Evolutionary conservation across 2,329 filamentous ascomycete species (phyloP).

Genomic region (Triangularia setosa): DNA sequence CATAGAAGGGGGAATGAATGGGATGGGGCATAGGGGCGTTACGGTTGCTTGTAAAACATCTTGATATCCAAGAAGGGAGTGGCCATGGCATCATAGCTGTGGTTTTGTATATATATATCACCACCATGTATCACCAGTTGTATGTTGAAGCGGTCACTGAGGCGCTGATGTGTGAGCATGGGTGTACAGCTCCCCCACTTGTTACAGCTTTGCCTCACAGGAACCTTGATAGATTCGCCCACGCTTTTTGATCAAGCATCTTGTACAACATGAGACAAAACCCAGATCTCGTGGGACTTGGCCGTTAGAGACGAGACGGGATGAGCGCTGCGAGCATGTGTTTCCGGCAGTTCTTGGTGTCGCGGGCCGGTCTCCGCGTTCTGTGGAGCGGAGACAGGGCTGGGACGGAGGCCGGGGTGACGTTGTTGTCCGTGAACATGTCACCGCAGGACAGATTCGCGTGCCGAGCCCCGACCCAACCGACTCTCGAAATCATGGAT

Average conservation of each 20-base stretch:
- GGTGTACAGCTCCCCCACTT: neutral
- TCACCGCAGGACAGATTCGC: neutral
- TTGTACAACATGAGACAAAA: neutral
- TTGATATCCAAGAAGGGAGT: neutral
- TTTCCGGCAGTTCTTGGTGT: neutral
- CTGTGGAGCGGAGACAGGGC: neutral
- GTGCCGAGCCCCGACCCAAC: neutral
- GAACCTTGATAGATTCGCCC: neutral
- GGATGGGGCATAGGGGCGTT: constrained; percentile 19
- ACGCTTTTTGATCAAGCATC: neutral
- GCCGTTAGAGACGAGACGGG: neutral
- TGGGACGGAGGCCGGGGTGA: neutral
- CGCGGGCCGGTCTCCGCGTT: neutral
- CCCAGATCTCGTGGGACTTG: neutral
- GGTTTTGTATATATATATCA: constrained; percentile 15
- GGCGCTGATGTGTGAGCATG: neutral
- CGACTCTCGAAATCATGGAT: neutral
- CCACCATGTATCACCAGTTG: constrained; percentile 5
- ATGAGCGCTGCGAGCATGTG: neutral
- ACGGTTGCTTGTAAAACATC: constrained; percentile 21
- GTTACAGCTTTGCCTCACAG: neutral
- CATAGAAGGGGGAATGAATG: constrained; percentile 38
- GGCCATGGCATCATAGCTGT: neutral
- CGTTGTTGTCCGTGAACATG: neutral
- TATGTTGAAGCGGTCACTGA: neutral